phyloP scores from a whole-genome alignment of 2,329 filamentous ascomycete species.

The Gliomastix tumulicola region DNA sequence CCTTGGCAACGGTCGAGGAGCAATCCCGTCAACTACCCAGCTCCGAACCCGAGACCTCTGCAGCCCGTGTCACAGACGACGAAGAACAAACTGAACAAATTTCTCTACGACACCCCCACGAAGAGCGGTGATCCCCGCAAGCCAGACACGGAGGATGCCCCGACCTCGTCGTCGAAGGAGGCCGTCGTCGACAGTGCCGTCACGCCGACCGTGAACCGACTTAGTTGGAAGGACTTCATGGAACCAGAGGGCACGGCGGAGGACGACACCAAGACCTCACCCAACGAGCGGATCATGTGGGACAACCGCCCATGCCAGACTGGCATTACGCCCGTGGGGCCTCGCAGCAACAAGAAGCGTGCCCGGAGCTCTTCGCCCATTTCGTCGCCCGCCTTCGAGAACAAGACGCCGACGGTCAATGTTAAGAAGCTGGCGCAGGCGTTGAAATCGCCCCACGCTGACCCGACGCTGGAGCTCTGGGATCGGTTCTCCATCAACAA shows the following conservation, averaged over 20 bases:
- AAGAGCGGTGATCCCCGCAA: too few relatives aligned
- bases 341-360: constrained; percentile 38
- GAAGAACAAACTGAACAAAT: constrained; percentile 55
- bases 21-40: constrained; percentile 32
- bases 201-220: constrained; percentile 37
- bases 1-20: constrained; percentile 50
- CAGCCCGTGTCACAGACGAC: constrained; percentile 49
- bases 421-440: constrained; percentile 50
- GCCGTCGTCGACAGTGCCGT: constrained; percentile 9
- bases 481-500: constrained; percentile 57
- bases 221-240: constrained; percentile 54
- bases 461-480: constrained; percentile 71
- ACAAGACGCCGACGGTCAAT: constrained; percentile 42
- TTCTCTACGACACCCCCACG: constrained; percentile 33
- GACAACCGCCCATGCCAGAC: too few relatives aligned
- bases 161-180: constrained; percentile 7
- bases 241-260: constrained; percentile 34
- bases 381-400: constrained; percentile 54
- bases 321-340: too few relatives aligned
- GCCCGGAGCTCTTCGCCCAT: constrained; percentile 67
- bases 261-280: constrained; percentile 42
- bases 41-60: constrained; percentile 26
- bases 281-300: constrained; percentile 57
- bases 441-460: constrained; percentile 60
- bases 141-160: constrained; percentile 6